phyloP scores from a whole-genome alignment of 2,329 filamentous ascomycete species.

The Hypocreales sp. region DNA sequence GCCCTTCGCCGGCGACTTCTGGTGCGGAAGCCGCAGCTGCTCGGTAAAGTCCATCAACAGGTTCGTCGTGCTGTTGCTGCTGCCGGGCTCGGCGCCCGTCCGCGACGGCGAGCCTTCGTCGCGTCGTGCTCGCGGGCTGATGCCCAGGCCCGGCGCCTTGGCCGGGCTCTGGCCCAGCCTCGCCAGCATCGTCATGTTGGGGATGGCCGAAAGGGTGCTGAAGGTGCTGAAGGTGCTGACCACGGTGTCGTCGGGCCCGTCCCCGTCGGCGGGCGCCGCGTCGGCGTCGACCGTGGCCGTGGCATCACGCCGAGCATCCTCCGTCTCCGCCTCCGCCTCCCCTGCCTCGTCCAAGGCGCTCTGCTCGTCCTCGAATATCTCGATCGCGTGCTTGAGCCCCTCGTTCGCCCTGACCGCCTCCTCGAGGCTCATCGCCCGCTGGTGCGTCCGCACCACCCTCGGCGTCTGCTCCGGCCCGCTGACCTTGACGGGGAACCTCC shows the following conservation, averaged over 20 bases:
- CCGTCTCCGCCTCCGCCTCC: conserved; percentile 6
- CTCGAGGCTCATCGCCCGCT: conserved; percentile 31
- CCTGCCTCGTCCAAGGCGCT: conserved; percentile 9
- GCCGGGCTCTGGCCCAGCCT: conserved; percentile 52
- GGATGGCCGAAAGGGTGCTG: conserved; percentile 79
- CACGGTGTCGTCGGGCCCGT: conserved; percentile 49
- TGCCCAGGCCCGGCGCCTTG: conserved; percentile 28
- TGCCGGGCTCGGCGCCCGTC: conserved; percentile 15
- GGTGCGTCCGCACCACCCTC: conserved; percentile 6
- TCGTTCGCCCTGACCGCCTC: conserved; percentile 38
- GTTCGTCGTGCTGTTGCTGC: conserved; percentile 48
- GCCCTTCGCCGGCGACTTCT: conserved; percentile 31
- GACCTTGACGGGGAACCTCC: conserved; percentile 46
- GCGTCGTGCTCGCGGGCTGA: background rate
- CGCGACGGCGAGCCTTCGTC: conserved; percentile 19
- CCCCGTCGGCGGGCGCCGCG: conserved; percentile 10
- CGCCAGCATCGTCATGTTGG: conserved; percentile 73
- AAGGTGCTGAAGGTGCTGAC: conserved; percentile 76
- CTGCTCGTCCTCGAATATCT: conserved; percentile 44
- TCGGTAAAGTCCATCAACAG: conserved; percentile 81
- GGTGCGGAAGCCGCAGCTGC: conserved; percentile 37
- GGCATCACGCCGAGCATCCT: conserved; percentile 11
- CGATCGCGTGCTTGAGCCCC: conserved; percentile 41
- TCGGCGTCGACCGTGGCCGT: conserved; percentile 14
- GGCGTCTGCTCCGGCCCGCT: conserved; percentile 15